Conservation (phyloP, 345 rosid species). For the Citrus medica region DNA sequence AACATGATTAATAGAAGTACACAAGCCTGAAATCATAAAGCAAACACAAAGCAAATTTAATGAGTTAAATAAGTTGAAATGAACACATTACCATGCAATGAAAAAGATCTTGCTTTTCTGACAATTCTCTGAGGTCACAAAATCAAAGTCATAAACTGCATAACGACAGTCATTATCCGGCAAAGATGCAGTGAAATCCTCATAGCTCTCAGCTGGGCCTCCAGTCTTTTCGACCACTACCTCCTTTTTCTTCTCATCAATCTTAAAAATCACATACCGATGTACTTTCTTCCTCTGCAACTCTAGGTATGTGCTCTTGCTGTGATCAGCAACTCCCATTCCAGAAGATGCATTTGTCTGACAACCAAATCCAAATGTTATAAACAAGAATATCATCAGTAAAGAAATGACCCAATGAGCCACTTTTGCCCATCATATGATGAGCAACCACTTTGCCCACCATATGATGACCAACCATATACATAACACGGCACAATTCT, state of each 20-base stretch:
- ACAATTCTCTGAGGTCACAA: slow-evolving; percentile 55
- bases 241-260: slow-evolving; percentile 56
- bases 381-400: not conserved
- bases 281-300: slow-evolving; percentile 47
- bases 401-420: not conserved
- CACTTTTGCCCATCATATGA: not conserved
- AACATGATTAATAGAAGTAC: not conserved
- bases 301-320: slow-evolving; percentile 21
- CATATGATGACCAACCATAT: not conserved
- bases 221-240: slow-evolving; percentile 62
- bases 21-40: not conserved
- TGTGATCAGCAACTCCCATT: slow-evolving; percentile 28
- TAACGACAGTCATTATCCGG: slow-evolving; percentile 68
- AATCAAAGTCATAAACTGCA: slow-evolving; percentile 64
- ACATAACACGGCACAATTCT: too few species aligned
- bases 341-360: slow-evolving; percentile 23
- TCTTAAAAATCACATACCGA: slow-evolving; percentile 54
- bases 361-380: not conserved
- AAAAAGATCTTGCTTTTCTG: slow-evolving; percentile 68
- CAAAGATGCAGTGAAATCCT: slow-evolving; percentile 53
- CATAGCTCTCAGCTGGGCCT: slow-evolving; percentile 49
- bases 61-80: not conserved
- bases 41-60: not conserved
- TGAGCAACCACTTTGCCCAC: not conserved
- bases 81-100: slow-evolving; percentile 49